Evolutionary conservation across 768 basidiomycete genomes (phyloP), one percentile per base, ranked within the genome.

Genomic region (Tulasnella sp.): DNA sequence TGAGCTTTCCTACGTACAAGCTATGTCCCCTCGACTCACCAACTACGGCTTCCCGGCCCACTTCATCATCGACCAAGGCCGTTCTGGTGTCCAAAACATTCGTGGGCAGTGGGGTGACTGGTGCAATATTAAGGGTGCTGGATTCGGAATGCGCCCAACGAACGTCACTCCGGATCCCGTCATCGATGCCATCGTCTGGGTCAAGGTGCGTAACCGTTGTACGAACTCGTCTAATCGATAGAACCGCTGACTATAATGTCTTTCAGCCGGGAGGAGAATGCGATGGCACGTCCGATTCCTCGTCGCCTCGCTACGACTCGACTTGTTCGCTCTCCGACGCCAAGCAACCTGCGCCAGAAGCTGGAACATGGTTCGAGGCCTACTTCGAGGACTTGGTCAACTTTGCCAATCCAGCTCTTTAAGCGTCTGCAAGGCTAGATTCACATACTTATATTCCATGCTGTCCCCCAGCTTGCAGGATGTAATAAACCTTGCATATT

Each of bases 51-150:
- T 82, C 80, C 81, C 82, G 39, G 81, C 82, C 4, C 81, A 84
- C 80, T 90, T 90, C 84, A 87, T 90, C 81, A 89, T 90, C 76
- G 90, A 90, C 83, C 89, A 90, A 84, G 87, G 88, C 77, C 89
- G 89, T 76, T 87, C 88, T 52, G 89, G 89, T 81, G 85, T 85
- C 29, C 89, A 90, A 83, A 87, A 88, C 83, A 84, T 90, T 82
- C 88, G 89, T 73, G 81, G 85, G 34, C 82, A 84, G 79, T 90
- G 89, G 89, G 89, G 89, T 79, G 87, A 90, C 83, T 91, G 88
- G 87, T 89, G 89, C 86, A 91, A 91, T 81, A 87, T 91, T 80
- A 86, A 86, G 80, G 86, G 86, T 79, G 87, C 89, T 74, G 90
- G 89, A 76, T 90, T 89, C 81, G 89, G 89, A 75, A 86, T 83